Base-by-base conservation (phyloP, 495 filamentous ascomycete genomes). In the Xylaria scruposa region DNA sequence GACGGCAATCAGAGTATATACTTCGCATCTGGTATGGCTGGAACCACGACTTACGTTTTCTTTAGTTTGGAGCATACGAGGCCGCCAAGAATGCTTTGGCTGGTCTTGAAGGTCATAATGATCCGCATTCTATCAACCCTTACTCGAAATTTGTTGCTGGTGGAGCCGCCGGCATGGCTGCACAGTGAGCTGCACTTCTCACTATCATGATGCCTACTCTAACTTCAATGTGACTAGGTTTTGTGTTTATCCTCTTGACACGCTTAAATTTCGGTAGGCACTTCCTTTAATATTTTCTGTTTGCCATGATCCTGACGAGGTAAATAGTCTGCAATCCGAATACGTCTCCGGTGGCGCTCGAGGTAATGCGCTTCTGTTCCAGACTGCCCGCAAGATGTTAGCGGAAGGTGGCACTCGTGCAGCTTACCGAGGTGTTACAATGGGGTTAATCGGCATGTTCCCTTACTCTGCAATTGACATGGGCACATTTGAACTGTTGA, bases 391-490 rank as follows among this genome's bases (percentile, higher is more conserved):
- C 76, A 96, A 93, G 75, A 97, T 98, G 88, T 94, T 90, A 88
- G 86, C 86, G 40, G 87, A 88, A 64, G 91, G 90, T 58, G 94
- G 94, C 44, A 59, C 94, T 33, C 86, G 88, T 53, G 87, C 92
- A 24, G 97, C 93, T 73, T 99, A 98, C 79, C 94, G 95, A 70
- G 96, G 96, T 21, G 88, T 98, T 44, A 93, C 94, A 0, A 92
- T 98, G 85, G 96, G 97, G 24, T 86, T 99, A 3, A 78, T 97
- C 63, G 96, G 96, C 78, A 97, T 98, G 90, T 98, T 98, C 77
- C 96, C 96, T 1, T 99, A 99, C 81, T 93, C 93, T 44, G 97
- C 96, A 47, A 96, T 99, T 79, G 96, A 99, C 78, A 89, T 99
- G 71, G 92, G 93, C 51, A 97, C 93, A 0, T 99, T 98, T 74